Evolutionary conservation across 1,284 basidiomycete species (phyloP).

Genomic region (Sanghuangporus baumii): DNA sequence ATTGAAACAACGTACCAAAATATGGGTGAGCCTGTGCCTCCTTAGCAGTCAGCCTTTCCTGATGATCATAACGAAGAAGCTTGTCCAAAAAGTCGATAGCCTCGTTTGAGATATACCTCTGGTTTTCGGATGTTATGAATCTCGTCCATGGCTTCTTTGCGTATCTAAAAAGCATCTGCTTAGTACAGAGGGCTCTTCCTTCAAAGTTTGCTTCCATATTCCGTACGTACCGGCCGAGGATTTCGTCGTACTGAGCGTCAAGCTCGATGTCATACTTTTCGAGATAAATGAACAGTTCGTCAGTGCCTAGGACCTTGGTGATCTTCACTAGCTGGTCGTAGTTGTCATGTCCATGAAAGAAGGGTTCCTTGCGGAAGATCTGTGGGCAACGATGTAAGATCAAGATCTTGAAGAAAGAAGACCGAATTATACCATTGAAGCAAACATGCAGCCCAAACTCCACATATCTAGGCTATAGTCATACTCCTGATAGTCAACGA

Average conservation of each 20-base stretch:
- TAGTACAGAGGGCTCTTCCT: conserved; percentile 13
- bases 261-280: conserved; percentile 74
- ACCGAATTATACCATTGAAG: conserved; percentile 62
- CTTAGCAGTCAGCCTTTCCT: conserved; percentile 75
- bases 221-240: conserved; percentile 51
- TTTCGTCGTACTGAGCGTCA: conserved; percentile 60
- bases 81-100: conserved; percentile 81
- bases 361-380: conserved; percentile 86
- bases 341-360: conserved; percentile 88
- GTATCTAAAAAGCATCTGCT: conserved; percentile 39
- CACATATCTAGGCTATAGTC: conserved; percentile 86
- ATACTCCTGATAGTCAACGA: conserved; percentile 84
- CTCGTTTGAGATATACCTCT: conserved; percentile 67
- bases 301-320: conserved; percentile 81
- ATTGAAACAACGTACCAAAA: conserved; percentile 46
- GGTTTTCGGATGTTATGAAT: conserved; percentile 70
- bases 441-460: conserved; percentile 88
- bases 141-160: conserved; percentile 72
- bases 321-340: conserved; percentile 89
- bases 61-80: conserved; percentile 80
- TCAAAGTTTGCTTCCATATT: not conserved
- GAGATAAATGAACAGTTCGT: conserved; percentile 70
- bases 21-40: conserved; percentile 76
- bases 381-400: conserved; percentile 23
- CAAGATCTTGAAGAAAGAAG: not conserved